Evolutionary conservation across 805 yeast species (phyloP).

Genomic region (Henningerozyma blattae): DNA sequence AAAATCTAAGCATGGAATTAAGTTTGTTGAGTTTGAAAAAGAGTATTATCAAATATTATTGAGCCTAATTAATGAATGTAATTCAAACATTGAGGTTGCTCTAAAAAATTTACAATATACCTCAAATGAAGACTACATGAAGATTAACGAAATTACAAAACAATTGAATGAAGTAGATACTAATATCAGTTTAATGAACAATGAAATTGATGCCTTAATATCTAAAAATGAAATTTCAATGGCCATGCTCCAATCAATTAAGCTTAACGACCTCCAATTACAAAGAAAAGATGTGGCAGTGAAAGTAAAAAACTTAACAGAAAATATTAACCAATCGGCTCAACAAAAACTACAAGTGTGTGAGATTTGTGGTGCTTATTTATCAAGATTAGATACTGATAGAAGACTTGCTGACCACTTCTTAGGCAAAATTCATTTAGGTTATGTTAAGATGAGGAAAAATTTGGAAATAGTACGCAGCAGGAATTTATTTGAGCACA

Average conservation of each 20-base stretch:
- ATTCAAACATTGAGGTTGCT: slow-evolving; percentile 51
- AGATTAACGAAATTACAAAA: slow-evolving; percentile 39
- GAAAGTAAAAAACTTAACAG: slow-evolving; percentile 48
- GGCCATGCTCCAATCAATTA: slow-evolving; percentile 37
- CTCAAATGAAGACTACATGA: slow-evolving; percentile 59
- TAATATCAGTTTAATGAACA: slow-evolving; percentile 50
- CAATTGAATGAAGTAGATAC: slow-evolving; percentile 52
- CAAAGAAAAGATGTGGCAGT: slow-evolving; percentile 43
- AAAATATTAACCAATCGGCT: slow-evolving; percentile 70
- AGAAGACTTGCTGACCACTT: slow-evolving; percentile 83
- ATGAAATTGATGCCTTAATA: slow-evolving; percentile 48
- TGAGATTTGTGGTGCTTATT: slow-evolving; percentile 78
- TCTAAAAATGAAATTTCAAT: slow-evolving; percentile 38
- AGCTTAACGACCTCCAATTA: slow-evolving; percentile 32
- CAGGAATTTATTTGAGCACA: too few species aligned
- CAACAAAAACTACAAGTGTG: slow-evolving; percentile 89
- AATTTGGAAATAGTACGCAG: slow-evolving; percentile 31
- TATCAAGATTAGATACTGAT: slow-evolving; percentile 78
- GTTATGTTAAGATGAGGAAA: slow-evolving; percentile 64
- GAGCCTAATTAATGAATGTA: slow-evolving; percentile 52
- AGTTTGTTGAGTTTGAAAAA: slow-evolving; percentile 34
- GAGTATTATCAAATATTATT: slow-evolving; percentile 37
- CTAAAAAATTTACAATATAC: slow-evolving; percentile 51
- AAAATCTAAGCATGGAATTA: slow-evolving; percentile 27
- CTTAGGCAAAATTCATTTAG: slow-evolving; percentile 75